Conservation (phyloP, 2,329 filamentous ascomycete species). For the Berkeleyomyces rouxiae region DNA sequence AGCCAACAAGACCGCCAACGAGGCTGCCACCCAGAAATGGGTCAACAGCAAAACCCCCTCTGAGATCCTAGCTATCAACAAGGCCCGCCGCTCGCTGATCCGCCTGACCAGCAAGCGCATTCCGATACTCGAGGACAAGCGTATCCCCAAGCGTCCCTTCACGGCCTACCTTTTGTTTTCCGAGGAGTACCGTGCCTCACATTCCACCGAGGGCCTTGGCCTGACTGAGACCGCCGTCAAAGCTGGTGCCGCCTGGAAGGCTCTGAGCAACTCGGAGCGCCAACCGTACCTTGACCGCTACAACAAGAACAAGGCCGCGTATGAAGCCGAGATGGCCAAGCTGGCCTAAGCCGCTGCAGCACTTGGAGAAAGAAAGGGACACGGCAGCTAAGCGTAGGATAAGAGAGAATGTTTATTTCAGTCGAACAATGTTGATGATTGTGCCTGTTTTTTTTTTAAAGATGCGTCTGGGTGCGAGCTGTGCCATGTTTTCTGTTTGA, state of each 20-base stretch:
- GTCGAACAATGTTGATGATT: neutral
- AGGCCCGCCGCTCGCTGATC: slow-evolving; percentile 28
- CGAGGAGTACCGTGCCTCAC: slow-evolving; percentile 23
- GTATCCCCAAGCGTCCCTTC: slow-evolving; percentile 26
- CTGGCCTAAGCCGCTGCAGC: neutral
- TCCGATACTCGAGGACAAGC: slow-evolving; percentile 28
- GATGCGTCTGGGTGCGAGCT: neutral
- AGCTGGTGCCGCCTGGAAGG: slow-evolving; percentile 27
- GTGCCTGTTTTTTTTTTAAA: neutral
- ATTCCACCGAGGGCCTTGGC: slow-evolving; percentile 14
- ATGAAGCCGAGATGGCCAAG: neutral
- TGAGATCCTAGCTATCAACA: slow-evolving; percentile 30
- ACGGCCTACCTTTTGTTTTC: slow-evolving; percentile 24
- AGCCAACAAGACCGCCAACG: slow-evolving; percentile 28
- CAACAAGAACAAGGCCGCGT: neutral
- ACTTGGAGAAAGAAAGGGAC: too few species aligned
- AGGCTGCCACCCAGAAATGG: slow-evolving; percentile 29
- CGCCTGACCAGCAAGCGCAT: slow-evolving; percentile 19
- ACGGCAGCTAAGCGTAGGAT: neutral
- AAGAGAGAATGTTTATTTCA: neutral
- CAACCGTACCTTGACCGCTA: slow-evolving; percentile 18
- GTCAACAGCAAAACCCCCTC: slow-evolving; percentile 26
- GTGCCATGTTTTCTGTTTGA: neutral
- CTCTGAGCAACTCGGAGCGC: slow-evolving; percentile 26
- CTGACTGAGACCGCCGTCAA: slow-evolving; percentile 16